Conservation (phyloP, 495 filamentous ascomycete species). For the Thermochaetoides thermophila region DNA sequence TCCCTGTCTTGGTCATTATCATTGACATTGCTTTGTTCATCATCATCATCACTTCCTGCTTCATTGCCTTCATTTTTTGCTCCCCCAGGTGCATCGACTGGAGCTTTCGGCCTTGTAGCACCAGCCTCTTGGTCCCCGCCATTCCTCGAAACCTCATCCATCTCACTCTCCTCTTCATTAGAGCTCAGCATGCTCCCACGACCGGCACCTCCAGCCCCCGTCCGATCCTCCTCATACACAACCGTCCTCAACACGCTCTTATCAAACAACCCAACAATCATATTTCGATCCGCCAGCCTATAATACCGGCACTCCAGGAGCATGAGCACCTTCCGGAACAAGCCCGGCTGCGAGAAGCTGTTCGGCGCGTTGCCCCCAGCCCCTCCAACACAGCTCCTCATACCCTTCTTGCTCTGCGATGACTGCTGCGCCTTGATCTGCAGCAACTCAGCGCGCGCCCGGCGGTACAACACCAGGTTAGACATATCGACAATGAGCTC, state of each 20-base stretch:
- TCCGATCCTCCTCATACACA: slow-evolving; percentile 41
- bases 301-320: slow-evolving; percentile 87
- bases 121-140: background rate
- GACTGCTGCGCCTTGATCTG: slow-evolving; percentile 33
- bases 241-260: slow-evolving; percentile 71
- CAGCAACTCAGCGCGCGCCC: slow-evolving; percentile 57
- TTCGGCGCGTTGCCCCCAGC: no score
- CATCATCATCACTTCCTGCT: no score
- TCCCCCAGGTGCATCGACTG: no score
- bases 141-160: slow-evolving; percentile 6
- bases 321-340: slow-evolving; percentile 73
- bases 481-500: slow-evolving; percentile 72
- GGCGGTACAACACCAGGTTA: slow-evolving; percentile 74
- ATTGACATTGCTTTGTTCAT: background rate
- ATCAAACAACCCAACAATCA: slow-evolving; percentile 88
- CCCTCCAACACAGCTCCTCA: no score
- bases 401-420: no score
- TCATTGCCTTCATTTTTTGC: no score
- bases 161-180: slow-evolving; percentile 10
- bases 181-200: background rate
- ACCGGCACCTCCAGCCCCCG: slow-evolving; percentile 1
- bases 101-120: no score
- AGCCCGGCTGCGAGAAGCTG: slow-evolving; percentile 54
- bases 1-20: background rate
- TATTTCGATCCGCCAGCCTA: slow-evolving; percentile 65